Evolutionary conservation across 805 yeast species (phyloP).

Genomic region (Kodamaea restingae): DNA sequence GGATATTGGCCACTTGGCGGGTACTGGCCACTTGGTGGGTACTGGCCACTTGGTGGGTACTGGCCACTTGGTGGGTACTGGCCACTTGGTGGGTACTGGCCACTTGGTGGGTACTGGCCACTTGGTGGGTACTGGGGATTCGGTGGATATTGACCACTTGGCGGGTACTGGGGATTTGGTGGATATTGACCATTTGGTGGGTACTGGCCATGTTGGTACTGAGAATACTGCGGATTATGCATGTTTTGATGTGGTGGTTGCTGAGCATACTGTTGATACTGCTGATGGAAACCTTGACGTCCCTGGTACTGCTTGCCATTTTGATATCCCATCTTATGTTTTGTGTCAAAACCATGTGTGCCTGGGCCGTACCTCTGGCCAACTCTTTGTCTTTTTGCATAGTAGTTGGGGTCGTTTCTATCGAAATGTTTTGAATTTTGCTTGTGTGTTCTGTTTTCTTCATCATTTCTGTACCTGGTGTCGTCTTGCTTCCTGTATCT

Average conservation of each 20-base stretch:
- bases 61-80: too few species aligned
- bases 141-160: slow-evolving; percentile 4
- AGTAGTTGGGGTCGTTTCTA: background rate
- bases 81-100: background rate
- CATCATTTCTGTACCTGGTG: too few species aligned
- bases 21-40: slow-evolving; percentile 8
- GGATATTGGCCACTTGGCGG: slow-evolving; percentile 1
- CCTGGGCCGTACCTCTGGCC: too few species aligned
- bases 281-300: background rate
- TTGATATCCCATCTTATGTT: background rate
- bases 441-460: background rate
- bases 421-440: background rate
- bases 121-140: slow-evolving; percentile 1
- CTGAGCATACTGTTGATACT: slow-evolving; percentile 1
- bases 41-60: slow-evolving; percentile 5
- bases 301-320: background rate
- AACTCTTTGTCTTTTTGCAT: too few species aligned
- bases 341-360: too few species aligned
- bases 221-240: slow-evolving; percentile 7
- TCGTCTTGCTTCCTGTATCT: too few species aligned
- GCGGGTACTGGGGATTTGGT: slow-evolving; percentile 8
- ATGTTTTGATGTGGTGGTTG: slow-evolving; percentile 2
- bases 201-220: slow-evolving; percentile 9
- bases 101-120: background rate
- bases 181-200: slow-evolving; percentile 6